Percentiles rank a stretch among this genome's conserved stretches.
Evolutionary conservation across 495 filamentous ascomycete genomes (phyloP).

Genomic region (Penicillium manginii): DNA sequence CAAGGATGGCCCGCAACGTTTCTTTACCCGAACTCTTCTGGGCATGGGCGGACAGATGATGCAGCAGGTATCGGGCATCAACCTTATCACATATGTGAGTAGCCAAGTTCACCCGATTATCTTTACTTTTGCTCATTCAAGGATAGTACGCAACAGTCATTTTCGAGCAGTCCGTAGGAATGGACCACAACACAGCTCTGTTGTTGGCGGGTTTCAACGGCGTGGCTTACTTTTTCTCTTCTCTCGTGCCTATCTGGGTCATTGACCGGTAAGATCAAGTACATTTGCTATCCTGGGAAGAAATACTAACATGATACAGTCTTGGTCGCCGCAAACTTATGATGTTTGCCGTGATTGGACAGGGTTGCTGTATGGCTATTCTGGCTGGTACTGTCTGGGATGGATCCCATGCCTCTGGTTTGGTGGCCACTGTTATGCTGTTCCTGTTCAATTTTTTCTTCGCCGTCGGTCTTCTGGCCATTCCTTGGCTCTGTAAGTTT

Average conservation of each 20-base stretch:
- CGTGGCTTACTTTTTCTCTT: slow-evolving; percentile 51
- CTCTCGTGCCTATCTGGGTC: slow-evolving; percentile 52
- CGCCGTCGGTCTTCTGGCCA: slow-evolving; percentile 35
- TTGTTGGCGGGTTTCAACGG: slow-evolving; percentile 53
- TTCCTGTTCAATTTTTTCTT: slow-evolving; percentile 47
- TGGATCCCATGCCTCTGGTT: slow-evolving; percentile 32
- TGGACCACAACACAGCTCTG: slow-evolving; percentile 44
- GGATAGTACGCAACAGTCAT: slow-evolving; percentile 39
- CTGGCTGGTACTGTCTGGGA: slow-evolving; percentile 37
- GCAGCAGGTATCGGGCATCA: slow-evolving; percentile 52
- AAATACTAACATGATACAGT: slow-evolving; percentile 22
- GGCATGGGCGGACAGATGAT: slow-evolving; percentile 49
- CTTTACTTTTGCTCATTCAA: neutral
- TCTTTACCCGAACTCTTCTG: slow-evolving; percentile 37
- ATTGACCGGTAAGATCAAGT: slow-evolving; percentile 44
- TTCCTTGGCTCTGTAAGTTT: slow-evolving; percentile 40
- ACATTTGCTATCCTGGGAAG: neutral
- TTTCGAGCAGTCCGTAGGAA: slow-evolving; percentile 40
- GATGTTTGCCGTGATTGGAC: slow-evolving; percentile 55
- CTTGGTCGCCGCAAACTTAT: slow-evolving; percentile 52
- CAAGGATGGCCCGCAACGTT: slow-evolving; percentile 39
- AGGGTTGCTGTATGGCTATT: slow-evolving; percentile 51
- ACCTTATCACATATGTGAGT: slow-evolving; percentile 47
- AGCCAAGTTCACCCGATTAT: neutral
- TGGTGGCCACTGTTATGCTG: slow-evolving; percentile 39